Evolutionary conservation across 2,329 filamentous ascomycete genomes (phyloP).

Genomic region (Botrytis deweyae): DNA sequence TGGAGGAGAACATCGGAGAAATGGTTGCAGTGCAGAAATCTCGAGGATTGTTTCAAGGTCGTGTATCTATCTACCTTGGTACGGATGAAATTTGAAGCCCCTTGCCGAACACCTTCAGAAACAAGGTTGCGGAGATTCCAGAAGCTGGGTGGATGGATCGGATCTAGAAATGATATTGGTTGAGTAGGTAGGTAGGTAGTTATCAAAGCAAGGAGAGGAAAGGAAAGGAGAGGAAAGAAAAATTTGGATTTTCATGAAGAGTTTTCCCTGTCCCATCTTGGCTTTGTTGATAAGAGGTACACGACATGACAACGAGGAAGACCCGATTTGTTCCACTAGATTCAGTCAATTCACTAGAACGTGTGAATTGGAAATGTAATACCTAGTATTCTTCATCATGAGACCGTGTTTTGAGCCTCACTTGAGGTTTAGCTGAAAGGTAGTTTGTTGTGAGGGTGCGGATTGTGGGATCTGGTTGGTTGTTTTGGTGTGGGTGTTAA

Average conservation of each 20-base stretch:
- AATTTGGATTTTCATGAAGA: neutral
- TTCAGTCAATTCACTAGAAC: neutral
- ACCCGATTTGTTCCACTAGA: neutral
- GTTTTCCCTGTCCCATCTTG: neutral
- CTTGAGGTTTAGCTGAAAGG: conserved; percentile 8
- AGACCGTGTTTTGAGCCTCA: conserved; percentile 8
- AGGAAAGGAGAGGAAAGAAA: neutral
- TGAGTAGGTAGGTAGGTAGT: neutral
- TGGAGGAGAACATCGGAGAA: neutral
- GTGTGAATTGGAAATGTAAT: neutral
- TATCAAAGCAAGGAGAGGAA: neutral
- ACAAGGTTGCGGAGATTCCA: neutral
- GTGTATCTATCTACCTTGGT: neutral
- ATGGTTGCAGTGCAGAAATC: neutral
- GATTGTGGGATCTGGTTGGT: neutral
- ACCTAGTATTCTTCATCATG: conserved; percentile 6
- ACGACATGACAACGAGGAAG: neutral
- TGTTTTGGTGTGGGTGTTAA: neutral
- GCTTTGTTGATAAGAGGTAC: neutral
- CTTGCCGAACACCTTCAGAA: neutral
- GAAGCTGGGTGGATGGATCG: neutral
- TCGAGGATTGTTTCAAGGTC: neutral
- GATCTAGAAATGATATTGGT: neutral
- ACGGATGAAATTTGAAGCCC: neutral
- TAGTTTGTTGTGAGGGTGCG: neutral